Evolutionary conservation across 495 filamentous ascomycete genomes (phyloP).

Genomic region (Penicillium lagena): DNA sequence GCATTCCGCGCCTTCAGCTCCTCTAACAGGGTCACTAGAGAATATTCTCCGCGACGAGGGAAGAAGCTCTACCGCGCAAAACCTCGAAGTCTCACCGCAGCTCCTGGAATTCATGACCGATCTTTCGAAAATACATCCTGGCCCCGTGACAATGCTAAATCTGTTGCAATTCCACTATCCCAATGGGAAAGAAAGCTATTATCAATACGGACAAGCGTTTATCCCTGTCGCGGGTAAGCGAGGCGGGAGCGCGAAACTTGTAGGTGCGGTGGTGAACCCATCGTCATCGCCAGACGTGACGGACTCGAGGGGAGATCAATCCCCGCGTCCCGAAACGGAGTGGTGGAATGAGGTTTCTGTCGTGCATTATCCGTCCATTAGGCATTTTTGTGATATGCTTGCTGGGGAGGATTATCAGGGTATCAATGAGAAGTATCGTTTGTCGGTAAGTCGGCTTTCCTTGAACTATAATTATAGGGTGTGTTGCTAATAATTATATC

Average conservation of each 20-base stretch:
- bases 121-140: conserved; percentile 19
- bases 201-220: conserved; percentile 54
- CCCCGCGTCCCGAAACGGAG: conserved; percentile 15
- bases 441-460: conserved; percentile 30
- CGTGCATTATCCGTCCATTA: conserved; percentile 59
- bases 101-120: conserved; percentile 42
- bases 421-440: conserved; percentile 49
- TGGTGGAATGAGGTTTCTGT: conserved; percentile 56
- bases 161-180: conserved; percentile 53
- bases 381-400: conserved; percentile 62
- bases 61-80: conserved; percentile 33
- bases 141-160: conserved; percentile 63
- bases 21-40: conserved; percentile 35
- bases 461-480: neutral
- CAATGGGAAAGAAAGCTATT: conserved; percentile 46
- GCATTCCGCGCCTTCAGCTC: conserved; percentile 21
- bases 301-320: conserved; percentile 13
- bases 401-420: conserved; percentile 56
- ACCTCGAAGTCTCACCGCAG: conserved; percentile 47
- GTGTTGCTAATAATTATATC: neutral
- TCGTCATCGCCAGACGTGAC: conserved; percentile 1
- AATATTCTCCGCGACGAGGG: conserved; percentile 16
- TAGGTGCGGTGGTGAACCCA: conserved; percentile 47
- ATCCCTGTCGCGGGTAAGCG: conserved; percentile 44
- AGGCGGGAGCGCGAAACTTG: conserved; percentile 57